Evolutionary conservation across 371 early-diverging fungal species (phyloP), one percentile per base, ranked within the genome.

Genomic region (Umbelopsis sp.): DNA sequence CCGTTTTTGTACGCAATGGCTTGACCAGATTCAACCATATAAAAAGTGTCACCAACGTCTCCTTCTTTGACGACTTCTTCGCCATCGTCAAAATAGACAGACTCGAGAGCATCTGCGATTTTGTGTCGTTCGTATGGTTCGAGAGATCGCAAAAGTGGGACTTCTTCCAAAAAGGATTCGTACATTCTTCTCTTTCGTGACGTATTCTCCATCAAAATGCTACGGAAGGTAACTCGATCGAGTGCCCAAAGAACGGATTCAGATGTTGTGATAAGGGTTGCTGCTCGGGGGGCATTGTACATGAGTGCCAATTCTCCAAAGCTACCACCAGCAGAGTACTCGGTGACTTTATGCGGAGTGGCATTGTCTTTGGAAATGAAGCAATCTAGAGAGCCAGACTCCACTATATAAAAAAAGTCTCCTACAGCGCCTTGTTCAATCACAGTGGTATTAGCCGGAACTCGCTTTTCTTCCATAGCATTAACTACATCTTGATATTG

Each of bases 321-420:
- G 50, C 86, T 82, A 32, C 91, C 93, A 50, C 89, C 90, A 37
- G 88, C 76, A 14, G 80, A 81, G 71, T 89, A 89, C 10, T 85
- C 81, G 35, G 83, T 81, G 32, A 93, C 93, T 71, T 91, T 91
- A 29, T 79, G 74, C 24, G 77, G 72, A 18, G 79, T 70, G 16
- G 44, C 70, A 25, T 63, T 25, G 35, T 80, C 76, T 67, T 85
- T 86, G 63, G 84, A 74, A 74, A 97, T 94, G 74, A 91, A 91
- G 63, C 98, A 95, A 70, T 98, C 98, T 75, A 99, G 87, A 20
- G 91, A 86, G 52, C 99, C 99, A 12, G 86, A 87, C 76, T 99
- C 99, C 44, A 99, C 97, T 45, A 98, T 93, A 78, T 99, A 99
- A 78, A 99, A 99, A 79, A 86, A 97, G 83, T 97, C 98, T 50